Evolutionary conservation across 345 rosid species (phyloP), one percentile per base, ranked within the genome.

Genomic region (Clausena lansium): DNA sequence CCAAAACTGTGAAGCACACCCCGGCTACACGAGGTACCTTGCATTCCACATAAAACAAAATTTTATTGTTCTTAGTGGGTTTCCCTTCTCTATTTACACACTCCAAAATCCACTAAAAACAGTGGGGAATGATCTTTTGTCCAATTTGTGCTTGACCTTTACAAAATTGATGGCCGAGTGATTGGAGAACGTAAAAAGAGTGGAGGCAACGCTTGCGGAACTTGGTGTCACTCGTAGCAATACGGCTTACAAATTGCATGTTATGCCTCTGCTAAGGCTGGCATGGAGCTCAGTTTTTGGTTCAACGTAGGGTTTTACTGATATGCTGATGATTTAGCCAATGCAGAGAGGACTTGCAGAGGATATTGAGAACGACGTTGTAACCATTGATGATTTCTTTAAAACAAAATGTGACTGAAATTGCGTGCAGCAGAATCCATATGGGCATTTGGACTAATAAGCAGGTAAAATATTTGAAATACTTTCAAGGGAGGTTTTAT

Each of bases 301-400:
- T 79, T 84, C 98, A 24, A 89, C 98, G 2, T 89, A 94, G 52
- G 99, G 99, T 59, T n/a, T n/a, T n/a, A 94, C 98, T 25, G 98
- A 96, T 84, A 96, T 96, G 99, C 76, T 96, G 88, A 97, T 96
- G 99, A 90, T 94, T 77, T 98, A 92, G 88, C 99, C 97, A 45
- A 76, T 96, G 90, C 98, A 96, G 80, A 94, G 86, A 83, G 99
- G 99, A 71, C 94, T 94, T 63, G 97, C 99, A 4, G 97, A 96
- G 80, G 94, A 92, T 85, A 94, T 94, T 83, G 99, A 94, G 85
- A 92, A 92, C 69, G 88, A 94, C 55, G 89, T 87, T 41, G 98
- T 94, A 22, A 93, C 94, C 87, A 86, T 87, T 67, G 98, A 98
- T 39, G 99, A 94, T 83, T 96, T 96, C 87, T 92, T 96, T 81